phyloP scores from a whole-genome alignment of 768 basidiomycete species.

The Hortiboletus campestris region DNA sequence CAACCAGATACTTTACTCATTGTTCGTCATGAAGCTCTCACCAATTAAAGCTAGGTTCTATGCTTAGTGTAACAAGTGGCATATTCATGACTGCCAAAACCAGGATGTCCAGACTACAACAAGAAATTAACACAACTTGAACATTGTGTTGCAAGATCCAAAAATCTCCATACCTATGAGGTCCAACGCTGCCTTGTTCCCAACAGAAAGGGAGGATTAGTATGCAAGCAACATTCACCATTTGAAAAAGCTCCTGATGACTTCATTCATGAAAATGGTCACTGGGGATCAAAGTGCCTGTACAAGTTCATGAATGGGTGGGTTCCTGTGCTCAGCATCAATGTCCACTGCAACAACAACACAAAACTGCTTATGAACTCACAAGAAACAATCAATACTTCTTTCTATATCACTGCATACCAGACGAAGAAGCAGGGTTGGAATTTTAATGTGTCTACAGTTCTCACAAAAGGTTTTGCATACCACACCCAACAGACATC shows the following conservation, averaged over 20 bases:
- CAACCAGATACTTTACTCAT: fast-evolving
- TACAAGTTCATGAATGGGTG: conserved; percentile 6
- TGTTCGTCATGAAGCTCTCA: fast-evolving
- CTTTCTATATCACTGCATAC: conserved; percentile 38
- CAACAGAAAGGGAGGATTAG: neutral
- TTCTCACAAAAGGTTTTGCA: conserved; percentile 31
- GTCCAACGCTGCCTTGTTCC: neutral
- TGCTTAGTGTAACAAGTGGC: neutral
- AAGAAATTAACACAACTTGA: neutral
- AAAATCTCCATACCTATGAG: neutral
- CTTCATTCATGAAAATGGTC: neutral
- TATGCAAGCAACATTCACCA: neutral
- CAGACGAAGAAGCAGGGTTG: conserved; percentile 31
- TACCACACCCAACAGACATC: conserved; percentile 25
- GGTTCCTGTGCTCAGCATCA: conserved; percentile 25
- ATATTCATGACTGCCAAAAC: neutral
- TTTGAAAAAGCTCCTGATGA: neutral
- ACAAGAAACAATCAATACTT: conserved; percentile 28
- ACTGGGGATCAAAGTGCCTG: neutral
- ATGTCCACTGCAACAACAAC: conserved; percentile 40
- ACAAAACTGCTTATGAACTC: conserved; percentile 39
- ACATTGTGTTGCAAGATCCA: neutral
- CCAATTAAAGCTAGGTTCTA: no score
- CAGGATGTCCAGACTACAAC: neutral
- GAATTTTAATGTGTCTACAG: conserved; percentile 33